Evolutionary conservation across 805 yeast species (phyloP).

Genomic region (Grigorovia humatica): DNA sequence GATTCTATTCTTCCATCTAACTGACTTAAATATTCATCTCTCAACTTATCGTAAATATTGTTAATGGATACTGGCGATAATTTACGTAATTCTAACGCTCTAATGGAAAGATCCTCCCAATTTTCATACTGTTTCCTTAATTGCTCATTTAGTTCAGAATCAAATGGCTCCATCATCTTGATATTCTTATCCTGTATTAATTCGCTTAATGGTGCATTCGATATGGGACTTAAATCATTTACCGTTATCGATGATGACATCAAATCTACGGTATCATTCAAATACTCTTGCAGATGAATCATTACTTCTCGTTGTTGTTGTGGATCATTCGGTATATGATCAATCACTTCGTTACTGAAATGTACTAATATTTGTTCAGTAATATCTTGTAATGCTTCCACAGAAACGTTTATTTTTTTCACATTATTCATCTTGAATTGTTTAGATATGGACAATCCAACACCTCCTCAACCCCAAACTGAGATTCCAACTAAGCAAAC

Average conservation of each 20-base stretch:
- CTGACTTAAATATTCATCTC: constrained; percentile 23
- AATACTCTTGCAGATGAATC: constrained; percentile 16
- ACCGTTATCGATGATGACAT: constrained; percentile 46
- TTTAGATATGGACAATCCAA: not conserved
- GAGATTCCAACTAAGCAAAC: not conserved
- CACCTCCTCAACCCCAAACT: not conserved
- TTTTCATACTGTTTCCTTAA: constrained; percentile 46
- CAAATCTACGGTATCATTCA: constrained; percentile 36
- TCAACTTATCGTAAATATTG: constrained; percentile 24
- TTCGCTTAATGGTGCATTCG: constrained; percentile 16
- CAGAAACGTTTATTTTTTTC: constrained; percentile 14
- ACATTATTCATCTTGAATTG: not conserved
- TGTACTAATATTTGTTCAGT: constrained; percentile 21
- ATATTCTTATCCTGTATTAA: constrained; percentile 13
- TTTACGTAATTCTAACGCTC: constrained; percentile 45
- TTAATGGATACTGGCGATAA: constrained; percentile 39
- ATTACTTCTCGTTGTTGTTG: constrained; percentile 14
- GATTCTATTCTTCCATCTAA: constrained; percentile 13
- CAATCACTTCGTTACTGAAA: constrained; percentile 2
- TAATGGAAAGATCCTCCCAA: constrained; percentile 54
- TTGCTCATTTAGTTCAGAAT: constrained; percentile 47
- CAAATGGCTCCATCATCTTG: constrained; percentile 55
- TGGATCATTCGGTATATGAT: not conserved
- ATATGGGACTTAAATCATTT: constrained; percentile 39
- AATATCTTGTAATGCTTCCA: constrained; percentile 20